phyloP scores from a whole-genome alignment of 352 stramenopile species.

The Globisporangium canariense region DNA sequence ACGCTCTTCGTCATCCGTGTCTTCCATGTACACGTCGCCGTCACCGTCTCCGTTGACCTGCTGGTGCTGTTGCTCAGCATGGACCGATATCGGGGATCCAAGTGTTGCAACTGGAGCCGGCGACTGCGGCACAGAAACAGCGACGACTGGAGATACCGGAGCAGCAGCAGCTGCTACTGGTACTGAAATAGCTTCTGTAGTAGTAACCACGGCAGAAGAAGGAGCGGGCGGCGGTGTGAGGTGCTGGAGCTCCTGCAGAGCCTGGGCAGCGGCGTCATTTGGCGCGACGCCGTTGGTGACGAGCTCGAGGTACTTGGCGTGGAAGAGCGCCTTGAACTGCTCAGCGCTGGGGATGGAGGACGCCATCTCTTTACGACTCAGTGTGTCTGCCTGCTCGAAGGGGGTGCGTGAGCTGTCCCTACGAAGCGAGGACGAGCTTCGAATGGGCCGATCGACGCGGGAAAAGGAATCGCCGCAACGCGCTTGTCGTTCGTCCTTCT shows the following conservation, averaged over 20 bases:
- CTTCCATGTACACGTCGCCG: conserved; percentile 50
- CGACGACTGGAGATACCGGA: background rate
- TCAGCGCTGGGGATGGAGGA: conserved; percentile 11
- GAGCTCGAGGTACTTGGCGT: conserved; percentile 42
- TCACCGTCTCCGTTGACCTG: conserved; percentile 4
- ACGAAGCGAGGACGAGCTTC: background rate
- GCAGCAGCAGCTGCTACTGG: background rate
- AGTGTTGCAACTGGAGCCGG: background rate
- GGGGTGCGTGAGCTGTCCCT: background rate
- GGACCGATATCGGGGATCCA: background rate
- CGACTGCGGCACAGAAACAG: background rate
- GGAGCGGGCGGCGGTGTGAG: conserved; percentile 11
- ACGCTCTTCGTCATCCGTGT: conserved; percentile 21
- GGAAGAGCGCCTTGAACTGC: conserved; percentile 48
- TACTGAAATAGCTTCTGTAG: background rate
- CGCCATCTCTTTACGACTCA: background rate
- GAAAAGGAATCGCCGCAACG: background rate
- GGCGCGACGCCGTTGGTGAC: conserved; percentile 48
- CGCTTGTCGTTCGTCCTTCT: background rate
- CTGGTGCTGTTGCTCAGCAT: background rate
- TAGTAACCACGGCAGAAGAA: background rate
- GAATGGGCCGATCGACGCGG: background rate
- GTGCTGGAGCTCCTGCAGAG: conserved; percentile 54
- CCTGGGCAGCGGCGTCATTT: conserved; percentile 56
- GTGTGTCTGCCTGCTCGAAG: background rate